These are phyloP conservation scores for Hamigera avellanea DNA, from an alignment of 495 filamentous ascomycete genomes.

Conservation along the genomic window DNA sequence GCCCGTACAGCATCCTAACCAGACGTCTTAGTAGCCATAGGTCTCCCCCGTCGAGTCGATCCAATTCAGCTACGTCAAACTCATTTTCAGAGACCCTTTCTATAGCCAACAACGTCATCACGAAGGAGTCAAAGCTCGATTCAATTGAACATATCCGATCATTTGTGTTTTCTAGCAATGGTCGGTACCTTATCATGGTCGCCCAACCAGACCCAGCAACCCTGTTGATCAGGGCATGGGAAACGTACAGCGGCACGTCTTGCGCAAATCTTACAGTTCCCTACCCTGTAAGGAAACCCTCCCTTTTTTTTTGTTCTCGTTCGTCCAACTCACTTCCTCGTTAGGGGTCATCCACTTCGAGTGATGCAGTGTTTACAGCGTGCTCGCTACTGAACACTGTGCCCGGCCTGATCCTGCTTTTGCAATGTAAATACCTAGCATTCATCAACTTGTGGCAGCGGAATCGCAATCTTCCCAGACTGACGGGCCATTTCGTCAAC, in stretches of 20 bases:
- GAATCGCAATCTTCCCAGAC: neutral
- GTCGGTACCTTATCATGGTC: constrained; percentile 5
- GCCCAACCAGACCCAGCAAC: constrained; percentile 1
- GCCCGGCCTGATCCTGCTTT: constrained; percentile 3
- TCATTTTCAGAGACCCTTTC: neutral
- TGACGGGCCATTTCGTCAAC: neutral
- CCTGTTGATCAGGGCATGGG: neutral
- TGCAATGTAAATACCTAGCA: constrained; percentile 1
- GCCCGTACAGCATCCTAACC: no score
- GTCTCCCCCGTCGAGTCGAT: constrained; percentile 4
- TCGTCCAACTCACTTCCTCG: no score
- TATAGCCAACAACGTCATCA: constrained; percentile 2
- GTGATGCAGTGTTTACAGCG: constrained; percentile 2
- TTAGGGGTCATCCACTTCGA: neutral
- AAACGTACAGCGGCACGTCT: neutral
- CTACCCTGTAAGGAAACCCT: constrained; percentile 3
- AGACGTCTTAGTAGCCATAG: no score
- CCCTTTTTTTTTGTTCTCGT: no score
- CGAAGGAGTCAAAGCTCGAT: neutral
- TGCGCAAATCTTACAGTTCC: constrained; percentile 2
- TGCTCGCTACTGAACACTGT: neutral
- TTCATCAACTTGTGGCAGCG: neutral
- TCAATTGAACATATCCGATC: constrained; percentile 5
- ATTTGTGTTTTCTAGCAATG: constrained; percentile 5
- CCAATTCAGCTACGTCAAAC: constrained; percentile 5